phyloP scores from a whole-genome alignment of 2,329 filamentous ascomycete genomes.

The Colletotrichum melonis region DNA sequence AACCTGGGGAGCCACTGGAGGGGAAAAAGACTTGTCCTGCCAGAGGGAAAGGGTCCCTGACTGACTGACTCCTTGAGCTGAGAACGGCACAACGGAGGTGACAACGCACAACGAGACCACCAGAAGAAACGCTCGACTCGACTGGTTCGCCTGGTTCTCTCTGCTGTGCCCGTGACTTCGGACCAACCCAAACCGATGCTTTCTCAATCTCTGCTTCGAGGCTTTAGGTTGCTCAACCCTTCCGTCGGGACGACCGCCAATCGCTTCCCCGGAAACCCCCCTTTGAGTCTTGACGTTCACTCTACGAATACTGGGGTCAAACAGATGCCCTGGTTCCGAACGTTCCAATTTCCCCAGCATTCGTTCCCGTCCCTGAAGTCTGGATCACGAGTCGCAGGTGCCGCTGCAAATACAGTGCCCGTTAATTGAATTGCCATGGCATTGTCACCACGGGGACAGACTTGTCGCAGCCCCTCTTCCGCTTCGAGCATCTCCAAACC shows the following conservation, averaged over 20 bases:
- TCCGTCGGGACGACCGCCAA: slow-evolving; percentile 34
- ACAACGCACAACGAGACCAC: background rate
- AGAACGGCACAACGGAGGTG: no score
- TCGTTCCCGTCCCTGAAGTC: slow-evolving; percentile 1
- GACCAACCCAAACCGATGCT: slow-evolving; percentile 25
- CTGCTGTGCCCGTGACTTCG: slow-evolving; percentile 17
- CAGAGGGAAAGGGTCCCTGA: background rate
- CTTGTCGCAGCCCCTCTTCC: slow-evolving; percentile 2
- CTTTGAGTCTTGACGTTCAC: background rate
- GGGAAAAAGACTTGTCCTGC: background rate
- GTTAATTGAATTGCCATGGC: slow-evolving; percentile 27
- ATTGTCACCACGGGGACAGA: slow-evolving; percentile 3
- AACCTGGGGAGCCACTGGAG: background rate
- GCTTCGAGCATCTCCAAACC: background rate
- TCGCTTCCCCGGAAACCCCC: slow-evolving; percentile 21
- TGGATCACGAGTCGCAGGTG: slow-evolving; percentile 27
- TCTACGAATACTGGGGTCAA: background rate
- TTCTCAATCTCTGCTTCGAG: background rate
- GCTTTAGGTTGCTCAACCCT: background rate
- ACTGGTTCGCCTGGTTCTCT: background rate
- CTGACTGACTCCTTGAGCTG: no score
- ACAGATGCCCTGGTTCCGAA: slow-evolving; percentile 21
- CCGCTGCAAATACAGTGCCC: slow-evolving; percentile 28
- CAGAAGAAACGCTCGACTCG: background rate
- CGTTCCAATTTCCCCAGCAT: slow-evolving; percentile 12